Evolutionary conservation across 345 rosid species (phyloP), one percentile per base, ranked within the genome.

Genomic region (Lepidium africanum): DNA sequence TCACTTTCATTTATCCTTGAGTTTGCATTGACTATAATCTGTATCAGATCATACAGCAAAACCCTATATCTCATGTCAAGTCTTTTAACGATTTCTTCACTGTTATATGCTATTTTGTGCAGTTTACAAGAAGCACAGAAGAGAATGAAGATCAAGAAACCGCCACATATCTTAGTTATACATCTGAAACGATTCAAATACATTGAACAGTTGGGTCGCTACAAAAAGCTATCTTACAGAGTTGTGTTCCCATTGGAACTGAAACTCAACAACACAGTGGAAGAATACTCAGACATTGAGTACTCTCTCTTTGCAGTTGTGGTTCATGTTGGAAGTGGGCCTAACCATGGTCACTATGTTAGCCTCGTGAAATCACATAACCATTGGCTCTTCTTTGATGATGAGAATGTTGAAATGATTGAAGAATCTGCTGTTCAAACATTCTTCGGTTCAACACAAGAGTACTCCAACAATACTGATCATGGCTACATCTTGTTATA

Each of bases 121-220:
- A 93, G 96, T 69, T 86, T 91, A 82, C 97, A 90, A 81, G 98
- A 93, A 87, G 99, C 94, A 1, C 94, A 88, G 69, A 93, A 90
- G 82, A 82, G 96, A 77, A 90, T 90, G 96, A 90, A 93, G 89
- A 90, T 93, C 76, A 93, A 90, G 86, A 90, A 88, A 78, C 88
- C 97, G 9, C 98, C 96, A 54, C 89, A 90, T 35, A 84, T 90
- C 69, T 75, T 88, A 69, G 94, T 93, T n/a, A 93, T 93, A 68
- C 99, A 95, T 69, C 83, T 95, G 14, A 91, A 95, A 76, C 85
- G 99, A 64, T 95, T 95, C 57, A 93, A 90, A 75, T 93, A 93
- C 82, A 85, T 90, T 1, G 92, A 93, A 77, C 94, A 93, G 71
- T 79, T 90, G 36, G 93, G 97, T 0, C 89, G 97, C n/a, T 83